Percentiles rank a stretch among this genome's conserved stretches.
These are phyloP conservation scores for Solanum chaucha DNA, from an alignment of 257 asterid species.

Conservation along the genomic window DNA sequence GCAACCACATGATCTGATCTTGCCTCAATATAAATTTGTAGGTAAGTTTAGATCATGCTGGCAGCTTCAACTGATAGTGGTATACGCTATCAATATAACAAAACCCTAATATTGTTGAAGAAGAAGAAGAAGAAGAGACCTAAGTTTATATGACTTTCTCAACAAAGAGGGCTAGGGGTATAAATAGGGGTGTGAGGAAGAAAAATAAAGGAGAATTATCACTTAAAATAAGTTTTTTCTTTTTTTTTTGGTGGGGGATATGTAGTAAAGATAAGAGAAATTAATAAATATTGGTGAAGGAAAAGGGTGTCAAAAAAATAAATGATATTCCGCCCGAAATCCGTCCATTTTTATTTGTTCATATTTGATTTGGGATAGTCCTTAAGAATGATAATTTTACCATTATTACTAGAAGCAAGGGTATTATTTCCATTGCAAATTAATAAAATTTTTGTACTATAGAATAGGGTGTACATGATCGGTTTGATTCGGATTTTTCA, in stretches of 20 bases:
- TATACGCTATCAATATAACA: conserved; percentile 9
- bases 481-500: no score
- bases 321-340: accelerated
- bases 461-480: no score
- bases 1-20: conserved; percentile 62
- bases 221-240: neutral
- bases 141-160: neutral
- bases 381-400: no score
- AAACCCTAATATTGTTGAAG: neutral
- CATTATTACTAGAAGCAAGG: neutral
- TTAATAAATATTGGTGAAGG: neutral
- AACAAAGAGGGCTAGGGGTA: conserved; percentile 8
- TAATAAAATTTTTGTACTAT: no score
- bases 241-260: neutral
- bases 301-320: neutral
- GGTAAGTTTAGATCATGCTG: conserved; percentile 64
- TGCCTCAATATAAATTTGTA: conserved; percentile 6
- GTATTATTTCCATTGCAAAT: no score
- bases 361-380: neutral
- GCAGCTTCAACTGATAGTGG: conserved; percentile 59
- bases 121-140: neutral
- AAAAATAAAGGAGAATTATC: neutral
- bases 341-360: neutral
- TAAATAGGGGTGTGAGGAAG: conserved; percentile 18
- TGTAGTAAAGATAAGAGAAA: neutral